Base-by-base conservation (phyloP, 140 eudicot genomes). In the Oenanthe javanica region DNA sequence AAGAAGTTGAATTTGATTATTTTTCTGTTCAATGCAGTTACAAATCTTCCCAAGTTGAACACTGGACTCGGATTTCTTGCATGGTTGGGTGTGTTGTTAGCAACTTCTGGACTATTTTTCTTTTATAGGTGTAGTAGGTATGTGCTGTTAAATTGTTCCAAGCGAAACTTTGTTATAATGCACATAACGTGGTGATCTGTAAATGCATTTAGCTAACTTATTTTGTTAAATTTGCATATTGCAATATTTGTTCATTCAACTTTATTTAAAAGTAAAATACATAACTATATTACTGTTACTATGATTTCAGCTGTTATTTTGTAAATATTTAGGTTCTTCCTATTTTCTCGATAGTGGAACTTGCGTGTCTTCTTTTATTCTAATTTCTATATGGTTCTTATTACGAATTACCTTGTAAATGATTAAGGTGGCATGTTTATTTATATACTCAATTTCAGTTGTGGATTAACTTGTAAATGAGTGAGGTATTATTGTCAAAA, bases 51-150 rank as follows among this genome's bases (percentile, higher is more conserved):
- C 9, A 88, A 88, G 74, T 86, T 96, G 86, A 89, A 96, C n/a
- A 91, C 97, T 86, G 94, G 93, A 23, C 87, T 91, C 81, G 97
- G 90, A n/a, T 86, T 91, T 83, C 78, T 89, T 88, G 97, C 98
- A 2, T 96, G 99, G 99, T 79, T 87, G 83, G 99, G 99, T 83
- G 93, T 92, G 71, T 43, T 82, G 66, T 84, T 88, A 40, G 96
- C 97, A 75, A 81, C 91, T 47, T 80, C 87, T 61, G 99, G 99
- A 83, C 79, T 96, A 61, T 71, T 91, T 82, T 81, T 87, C 87
- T 96, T 96, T 78, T 96, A 88, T 75, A 88, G 94, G 83, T 96
- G 99, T 86, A 96, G 98, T 90, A 80, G 98, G 99, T 96, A 90
- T 63, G 72, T 76, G 75, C 31, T 50, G 25, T 19, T 82, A 55